Conservation (phyloP, 2,329 filamentous ascomycete genomes). For the Metarhizium guizhouense region DNA sequence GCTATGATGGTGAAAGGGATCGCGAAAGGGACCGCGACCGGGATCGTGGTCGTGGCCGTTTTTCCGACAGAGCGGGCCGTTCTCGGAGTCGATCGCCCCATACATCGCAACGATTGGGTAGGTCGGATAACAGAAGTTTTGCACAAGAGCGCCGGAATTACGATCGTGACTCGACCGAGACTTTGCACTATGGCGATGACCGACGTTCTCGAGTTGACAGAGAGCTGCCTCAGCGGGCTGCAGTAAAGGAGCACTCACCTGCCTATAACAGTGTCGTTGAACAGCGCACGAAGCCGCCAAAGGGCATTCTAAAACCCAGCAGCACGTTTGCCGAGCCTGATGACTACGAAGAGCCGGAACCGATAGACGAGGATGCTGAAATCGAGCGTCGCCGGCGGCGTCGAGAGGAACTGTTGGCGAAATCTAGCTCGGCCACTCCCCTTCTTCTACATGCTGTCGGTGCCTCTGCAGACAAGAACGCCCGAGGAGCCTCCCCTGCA, state of each 20-base stretch:
- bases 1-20: slow-evolving; percentile 33
- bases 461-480: slow-evolving; percentile 48
- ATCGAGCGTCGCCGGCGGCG: slow-evolving; percentile 79
- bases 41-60: slow-evolving; percentile 18
- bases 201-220: slow-evolving; percentile 27
- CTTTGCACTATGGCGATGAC: slow-evolving; percentile 7
- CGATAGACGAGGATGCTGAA: slow-evolving; percentile 71
- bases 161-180: slow-evolving; percentile 5
- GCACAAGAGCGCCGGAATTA: slow-evolving; percentile 16
- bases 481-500: slow-evolving; percentile 43
- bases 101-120: slow-evolving; percentile 27
- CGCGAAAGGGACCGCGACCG: slow-evolving; percentile 10
- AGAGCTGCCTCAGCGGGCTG: slow-evolving; percentile 55
- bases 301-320: slow-evolving; percentile 5
- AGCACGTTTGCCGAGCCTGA: slow-evolving; percentile 20
- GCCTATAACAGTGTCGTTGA: slow-evolving; percentile 58
- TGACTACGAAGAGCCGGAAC: slow-evolving; percentile 45
- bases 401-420: slow-evolving; percentile 77
- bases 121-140: slow-evolving; percentile 24
- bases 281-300: slow-evolving; percentile 41
- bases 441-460: slow-evolving; percentile 68
- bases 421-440: slow-evolving; percentile 65
- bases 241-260: slow-evolving; percentile 49
- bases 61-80: slow-evolving; percentile 44
- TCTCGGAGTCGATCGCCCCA: slow-evolving; percentile 47